A percentile compares a stretch with the other conserved stretches of the same genome.
Evolutionary conservation across 1,284 basidiomycete species (phyloP).

Genomic region (Pholiota adiposa): DNA sequence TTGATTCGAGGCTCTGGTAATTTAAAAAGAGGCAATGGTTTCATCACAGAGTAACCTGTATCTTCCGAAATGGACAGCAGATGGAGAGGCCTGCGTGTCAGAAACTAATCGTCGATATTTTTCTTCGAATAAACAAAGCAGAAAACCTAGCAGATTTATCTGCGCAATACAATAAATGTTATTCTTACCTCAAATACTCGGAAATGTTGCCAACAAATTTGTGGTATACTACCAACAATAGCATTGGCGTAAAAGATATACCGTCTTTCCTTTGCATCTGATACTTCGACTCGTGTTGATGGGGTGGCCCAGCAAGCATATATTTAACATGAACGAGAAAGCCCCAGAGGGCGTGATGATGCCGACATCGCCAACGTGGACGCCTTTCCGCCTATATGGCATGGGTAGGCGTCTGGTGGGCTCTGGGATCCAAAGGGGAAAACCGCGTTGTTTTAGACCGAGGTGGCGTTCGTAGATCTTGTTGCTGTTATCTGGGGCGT

Average conservation of each 20-base stretch:
- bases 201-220: not conserved
- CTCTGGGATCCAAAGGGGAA: slow-evolving; percentile 10
- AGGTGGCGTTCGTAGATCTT: slow-evolving; percentile 4
- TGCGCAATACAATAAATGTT: too few species aligned
- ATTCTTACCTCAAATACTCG: not conserved
- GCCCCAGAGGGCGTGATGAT: slow-evolving; percentile 3
- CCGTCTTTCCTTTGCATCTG: not conserved
- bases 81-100: too few species aligned
- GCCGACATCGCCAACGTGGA: slow-evolving; percentile 8
- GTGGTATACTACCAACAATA: not conserved
- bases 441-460: slow-evolving; percentile 2
- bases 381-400: not conserved
- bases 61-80: too few species aligned
- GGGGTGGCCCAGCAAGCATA: slow-evolving; percentile 23
- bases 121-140: too few species aligned
- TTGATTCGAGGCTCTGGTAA: not conserved
- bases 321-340: slow-evolving; percentile 36
- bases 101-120: too few species aligned
- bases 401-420: not conserved
- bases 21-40: not conserved
- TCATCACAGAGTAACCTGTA: too few species aligned
- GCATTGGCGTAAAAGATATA: not conserved
- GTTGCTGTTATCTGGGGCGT: not conserved
- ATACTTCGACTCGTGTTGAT: slow-evolving; percentile 14
- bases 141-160: too few species aligned